Conservation (phyloP, 306 rosid species). For the Sindora glabra region DNA sequence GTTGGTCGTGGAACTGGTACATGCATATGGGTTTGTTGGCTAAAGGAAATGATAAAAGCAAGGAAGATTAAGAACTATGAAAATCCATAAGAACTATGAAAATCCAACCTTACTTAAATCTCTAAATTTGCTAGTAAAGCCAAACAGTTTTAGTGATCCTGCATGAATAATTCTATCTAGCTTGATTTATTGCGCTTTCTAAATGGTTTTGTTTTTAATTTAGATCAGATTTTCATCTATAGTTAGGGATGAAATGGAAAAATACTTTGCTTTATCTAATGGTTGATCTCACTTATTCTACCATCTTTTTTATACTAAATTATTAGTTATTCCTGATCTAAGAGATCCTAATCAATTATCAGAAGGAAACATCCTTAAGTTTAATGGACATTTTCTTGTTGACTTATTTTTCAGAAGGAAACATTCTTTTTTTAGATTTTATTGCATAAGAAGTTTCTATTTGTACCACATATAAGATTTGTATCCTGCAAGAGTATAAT, state of each 20-base stretch:
- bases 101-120: background rate
- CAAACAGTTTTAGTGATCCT: background rate
- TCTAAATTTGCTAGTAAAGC: background rate
- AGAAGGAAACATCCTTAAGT: background rate
- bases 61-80: background rate
- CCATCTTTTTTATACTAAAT: too few species aligned
- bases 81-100: background rate
- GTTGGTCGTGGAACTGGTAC: background rate
- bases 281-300: too few species aligned
- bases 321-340: background rate
- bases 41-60: background rate
- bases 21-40: background rate
- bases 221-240: background rate
- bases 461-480: background rate
- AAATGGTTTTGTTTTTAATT: background rate
- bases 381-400: too few species aligned
- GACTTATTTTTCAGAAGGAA: background rate
- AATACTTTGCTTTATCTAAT: background rate
- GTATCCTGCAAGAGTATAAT: constrained; percentile 7
- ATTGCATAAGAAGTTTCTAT: background rate
- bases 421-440: background rate
- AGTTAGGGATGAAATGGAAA: background rate
- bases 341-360: background rate
- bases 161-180: background rate
- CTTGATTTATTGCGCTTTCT: background rate